Evolutionary conservation across 331 rosid genomes (phyloP).

Genomic region (Telfairia occidentalis): DNA sequence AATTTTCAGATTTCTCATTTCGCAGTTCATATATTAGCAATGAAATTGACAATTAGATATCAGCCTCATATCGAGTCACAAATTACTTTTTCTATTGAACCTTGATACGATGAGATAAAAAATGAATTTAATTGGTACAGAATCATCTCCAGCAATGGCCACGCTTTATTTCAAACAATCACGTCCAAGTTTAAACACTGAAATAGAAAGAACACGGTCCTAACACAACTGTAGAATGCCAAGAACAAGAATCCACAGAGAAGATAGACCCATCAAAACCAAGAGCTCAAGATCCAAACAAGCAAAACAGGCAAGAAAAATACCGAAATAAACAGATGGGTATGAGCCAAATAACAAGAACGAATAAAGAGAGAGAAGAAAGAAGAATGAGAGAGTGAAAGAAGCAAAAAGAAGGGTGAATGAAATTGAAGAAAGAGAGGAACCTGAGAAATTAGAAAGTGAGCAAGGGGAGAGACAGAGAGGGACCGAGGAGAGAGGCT

Average conservation of each 20-base stretch:
- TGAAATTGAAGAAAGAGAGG: not conserved
- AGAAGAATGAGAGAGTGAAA: not conserved
- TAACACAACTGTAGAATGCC: not conserved
- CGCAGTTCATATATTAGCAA: not conserved
- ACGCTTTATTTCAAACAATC: too few relatives aligned
- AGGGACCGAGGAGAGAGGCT: constrained; percentile 7
- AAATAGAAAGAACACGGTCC: too few relatives aligned
- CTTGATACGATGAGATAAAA: not conserved
- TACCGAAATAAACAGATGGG: not conserved
- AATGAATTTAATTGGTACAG: too few relatives aligned
- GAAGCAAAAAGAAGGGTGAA: not conserved
- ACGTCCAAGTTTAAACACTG: too few relatives aligned
- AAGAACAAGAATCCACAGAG: not conserved
- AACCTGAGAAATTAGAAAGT: not conserved
- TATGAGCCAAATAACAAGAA: not conserved
- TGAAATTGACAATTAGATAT: not conserved
- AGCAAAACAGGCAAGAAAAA: not conserved
- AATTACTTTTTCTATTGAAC: too few relatives aligned
- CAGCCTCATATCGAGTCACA: not conserved
- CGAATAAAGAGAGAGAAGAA: not conserved
- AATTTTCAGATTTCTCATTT: not conserved
- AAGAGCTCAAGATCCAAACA: too few relatives aligned
- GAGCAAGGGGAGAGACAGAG: not conserved
- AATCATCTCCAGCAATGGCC: too few relatives aligned
- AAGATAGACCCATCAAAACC: too few relatives aligned